Evolutionary conservation across 306 rosid genomes (phyloP), one percentile per base, ranked within the genome.

Genomic region (Prunus dulcis): DNA sequence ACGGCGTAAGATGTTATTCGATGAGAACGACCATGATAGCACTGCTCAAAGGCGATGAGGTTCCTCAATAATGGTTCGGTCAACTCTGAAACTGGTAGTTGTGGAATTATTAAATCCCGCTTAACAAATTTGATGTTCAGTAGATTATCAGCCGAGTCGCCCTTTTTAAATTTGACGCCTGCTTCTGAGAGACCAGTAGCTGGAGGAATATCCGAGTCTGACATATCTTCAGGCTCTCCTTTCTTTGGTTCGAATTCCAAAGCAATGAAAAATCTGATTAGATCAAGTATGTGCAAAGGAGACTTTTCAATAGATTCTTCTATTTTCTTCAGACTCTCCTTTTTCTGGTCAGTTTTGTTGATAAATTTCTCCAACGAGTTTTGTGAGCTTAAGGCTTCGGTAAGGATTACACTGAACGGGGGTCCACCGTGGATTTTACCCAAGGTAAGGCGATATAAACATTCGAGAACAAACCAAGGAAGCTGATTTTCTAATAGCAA

Each of bases 381-480:
- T 46, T 8, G 47, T 19, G 4, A 2, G 5, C 0, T 0, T 55
- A 72, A 57, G n/a, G 41, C 14, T 2, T 3, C 9, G 55, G 22
- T n/a, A n/a, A 74, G 38, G 38, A 32, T 0, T 28, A 2, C 3
- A 2, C 3, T 27, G 28, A 27, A 27, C 28, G 28, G 2, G 28
- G 28, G 28, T 2, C 30, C 0, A 2, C 30, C 0, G 30, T 2
- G 0, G 30, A 2, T 2, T 27, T 27, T 27, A 3, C 38, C 9
- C 2, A 8, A 9, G 1, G 81, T 75, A 18, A 14, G 3, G 27
- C 5, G 2, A 38, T 64, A 66, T n/a, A 83, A 32, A 32, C 6
- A 4, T 1, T 76, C 18, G 15, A 83, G 76, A 9, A 79, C 76
- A 69, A 71, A 27, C 86, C 86, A 79, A 22, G 83, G 86, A 6